These are phyloP conservation scores for Wickerhamomyces kurtzmanii DNA, from an alignment of 805 yeast genomes.

Conservation along the genomic window DNA sequence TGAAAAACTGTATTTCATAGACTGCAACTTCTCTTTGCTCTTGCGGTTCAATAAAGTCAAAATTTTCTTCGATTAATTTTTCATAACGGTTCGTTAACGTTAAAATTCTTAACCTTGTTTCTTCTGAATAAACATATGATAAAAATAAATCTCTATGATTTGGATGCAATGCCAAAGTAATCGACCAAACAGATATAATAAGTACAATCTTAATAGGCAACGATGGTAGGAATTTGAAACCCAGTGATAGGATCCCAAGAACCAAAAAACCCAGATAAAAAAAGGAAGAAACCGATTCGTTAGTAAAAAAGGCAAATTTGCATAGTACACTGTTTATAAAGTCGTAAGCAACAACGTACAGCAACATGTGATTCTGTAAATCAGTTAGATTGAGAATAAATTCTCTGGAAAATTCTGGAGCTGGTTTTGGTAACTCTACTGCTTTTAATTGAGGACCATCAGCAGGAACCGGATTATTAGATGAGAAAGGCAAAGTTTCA, in stretches of 20 bases:
- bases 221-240: too few species aligned
- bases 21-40: slow-evolving; percentile 48
- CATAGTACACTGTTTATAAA: slow-evolving; percentile 34
- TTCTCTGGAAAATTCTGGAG: slow-evolving; percentile 70
- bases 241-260: slow-evolving; percentile 19
- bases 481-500: slow-evolving; percentile 26
- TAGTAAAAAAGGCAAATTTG: slow-evolving; percentile 53
- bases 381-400: slow-evolving; percentile 74
- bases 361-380: slow-evolving; percentile 69
- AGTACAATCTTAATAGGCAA: slow-evolving; percentile 28
- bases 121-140: slow-evolving; percentile 47
- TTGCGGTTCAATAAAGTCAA: slow-evolving; percentile 27
- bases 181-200: slow-evolving; percentile 39
- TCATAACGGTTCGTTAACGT: slow-evolving; percentile 42
- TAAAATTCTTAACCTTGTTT: slow-evolving; percentile 43
- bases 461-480: slow-evolving; percentile 33
- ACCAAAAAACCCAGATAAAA: slow-evolving; percentile 31
- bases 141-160: slow-evolving; percentile 34
- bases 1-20: slow-evolving; percentile 54
- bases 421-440: slow-evolving; percentile 53
- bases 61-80: slow-evolving; percentile 24
- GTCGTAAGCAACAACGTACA: slow-evolving; percentile 58
- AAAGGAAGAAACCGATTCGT: slow-evolving; percentile 48
- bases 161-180: slow-evolving; percentile 41
- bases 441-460: slow-evolving; percentile 40